phyloP scores from a whole-genome alignment of 495 filamentous ascomycete genomes.

The Daldinia loculata region DNA sequence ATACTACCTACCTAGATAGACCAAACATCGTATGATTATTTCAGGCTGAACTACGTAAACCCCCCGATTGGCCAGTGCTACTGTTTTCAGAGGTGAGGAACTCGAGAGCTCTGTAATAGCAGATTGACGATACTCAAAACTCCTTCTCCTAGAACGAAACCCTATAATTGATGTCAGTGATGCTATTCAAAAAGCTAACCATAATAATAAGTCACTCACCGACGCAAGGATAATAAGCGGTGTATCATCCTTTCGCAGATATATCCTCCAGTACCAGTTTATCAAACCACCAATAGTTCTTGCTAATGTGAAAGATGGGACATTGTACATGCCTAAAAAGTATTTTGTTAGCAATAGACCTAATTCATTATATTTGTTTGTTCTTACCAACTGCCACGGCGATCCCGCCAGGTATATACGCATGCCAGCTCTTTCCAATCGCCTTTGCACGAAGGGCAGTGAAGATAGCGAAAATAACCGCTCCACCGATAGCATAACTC shows the following conservation, averaged over 20 bases:
- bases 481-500: conserved; percentile 77
- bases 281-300: conserved; percentile 84
- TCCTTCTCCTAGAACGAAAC: conserved; percentile 93
- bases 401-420: conserved; percentile 87
- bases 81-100: conserved; percentile 72
- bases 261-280: conserved; percentile 79
- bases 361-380: not conserved
- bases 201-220: conserved; percentile 46
- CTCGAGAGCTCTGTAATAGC: conserved; percentile 76
- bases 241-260: conserved; percentile 62
- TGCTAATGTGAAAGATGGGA: conserved; percentile 93
- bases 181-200: not conserved
- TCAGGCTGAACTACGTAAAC: not conserved
- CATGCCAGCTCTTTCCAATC: conserved; percentile 59
- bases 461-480: conserved; percentile 70
- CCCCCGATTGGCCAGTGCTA: not conserved
- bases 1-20: conserved; percentile 7
- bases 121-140: conserved; percentile 93
- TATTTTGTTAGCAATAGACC: conserved; percentile 36
- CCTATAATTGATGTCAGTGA: conserved; percentile 48
- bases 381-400: conserved; percentile 84
- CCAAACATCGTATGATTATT: conserved; percentile 6
- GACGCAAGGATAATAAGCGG: conserved; percentile 66
- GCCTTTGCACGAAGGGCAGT: conserved; percentile 73
- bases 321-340: conserved; percentile 88